phyloP scores from a whole-genome alignment of 192 early-diverging fungal genomes.

The Funneliformis geosporum region DNA sequence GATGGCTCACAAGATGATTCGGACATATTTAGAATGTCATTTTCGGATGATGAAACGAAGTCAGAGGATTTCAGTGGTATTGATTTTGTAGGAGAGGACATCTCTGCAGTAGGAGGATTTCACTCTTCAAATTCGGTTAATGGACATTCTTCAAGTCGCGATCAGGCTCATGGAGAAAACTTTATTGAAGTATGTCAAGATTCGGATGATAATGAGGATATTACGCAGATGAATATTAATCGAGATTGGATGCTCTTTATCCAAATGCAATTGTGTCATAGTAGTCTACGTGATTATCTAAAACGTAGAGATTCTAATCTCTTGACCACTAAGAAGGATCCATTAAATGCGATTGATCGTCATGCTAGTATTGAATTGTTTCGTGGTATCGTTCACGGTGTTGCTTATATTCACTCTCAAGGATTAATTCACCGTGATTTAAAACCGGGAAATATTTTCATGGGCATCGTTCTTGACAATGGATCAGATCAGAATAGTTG shows the following conservation, averaged over 20 bases:
- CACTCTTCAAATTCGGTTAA: background rate
- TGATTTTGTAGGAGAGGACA: slow-evolving; percentile 36
- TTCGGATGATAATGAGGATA: background rate
- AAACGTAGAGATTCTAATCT: slow-evolving; percentile 2
- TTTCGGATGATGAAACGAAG: slow-evolving; percentile 11
- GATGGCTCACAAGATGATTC: slow-evolving; percentile 36
- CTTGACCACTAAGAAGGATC: slow-evolving; percentile 20
- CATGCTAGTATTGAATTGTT: slow-evolving; percentile 20
- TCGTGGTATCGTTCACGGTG: slow-evolving; percentile 62
- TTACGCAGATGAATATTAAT: background rate
- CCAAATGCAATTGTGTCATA: slow-evolving; percentile 93
- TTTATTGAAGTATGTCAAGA: background rate
- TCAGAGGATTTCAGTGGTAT: slow-evolving; percentile 36
- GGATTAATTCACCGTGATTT: slow-evolving; percentile 74
- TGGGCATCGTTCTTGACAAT: slow-evolving; percentile 1
- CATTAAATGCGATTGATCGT: slow-evolving; percentile 28
- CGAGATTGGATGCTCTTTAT: slow-evolving; percentile 65
- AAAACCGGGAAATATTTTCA: slow-evolving; percentile 68
- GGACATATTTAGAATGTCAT: slow-evolving; percentile 30
- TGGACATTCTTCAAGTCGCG: slow-evolving; percentile 1
- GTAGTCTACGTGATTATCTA: slow-evolving; percentile 69
- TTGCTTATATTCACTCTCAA: slow-evolving; percentile 67
- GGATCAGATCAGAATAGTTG: background rate
- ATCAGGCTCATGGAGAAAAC: slow-evolving; percentile 20
- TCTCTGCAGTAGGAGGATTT: background rate